Conservation (phyloP, 345 rosid species). For the Clausena lansium region DNA sequence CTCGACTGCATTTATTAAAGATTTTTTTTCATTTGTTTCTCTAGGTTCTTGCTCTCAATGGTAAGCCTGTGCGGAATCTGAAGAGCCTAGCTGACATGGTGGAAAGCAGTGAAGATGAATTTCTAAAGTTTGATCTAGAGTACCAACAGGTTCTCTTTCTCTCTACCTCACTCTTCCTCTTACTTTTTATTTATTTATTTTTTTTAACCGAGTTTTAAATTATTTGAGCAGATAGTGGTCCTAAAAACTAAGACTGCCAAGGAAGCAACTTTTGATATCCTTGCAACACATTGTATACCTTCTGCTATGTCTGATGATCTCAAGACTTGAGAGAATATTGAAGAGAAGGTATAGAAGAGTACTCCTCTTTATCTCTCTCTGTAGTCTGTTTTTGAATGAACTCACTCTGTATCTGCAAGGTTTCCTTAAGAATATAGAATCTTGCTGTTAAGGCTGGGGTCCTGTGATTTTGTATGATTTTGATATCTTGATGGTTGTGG, state of each 20-base stretch:
- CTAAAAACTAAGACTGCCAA: conserved; percentile 65
- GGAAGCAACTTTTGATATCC: conserved; percentile 75
- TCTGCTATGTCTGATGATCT: conserved; percentile 89
- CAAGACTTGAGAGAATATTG: conserved; percentile 39
- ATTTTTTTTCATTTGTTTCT: conserved; percentile 16
- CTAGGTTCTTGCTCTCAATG: conserved; percentile 84
- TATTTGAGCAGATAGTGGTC: conserved; percentile 58
- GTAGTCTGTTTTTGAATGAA: background rate
- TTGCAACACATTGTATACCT: conserved; percentile 82
- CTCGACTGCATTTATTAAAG: conserved; percentile 6
- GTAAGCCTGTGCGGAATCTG: conserved; percentile 78
- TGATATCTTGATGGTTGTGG: background rate
- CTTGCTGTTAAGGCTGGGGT: background rate
- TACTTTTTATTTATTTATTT: background rate
- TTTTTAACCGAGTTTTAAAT: background rate
- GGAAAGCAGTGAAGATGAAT: conserved; percentile 76
- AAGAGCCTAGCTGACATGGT: conserved; percentile 83
- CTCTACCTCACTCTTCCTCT: background rate
- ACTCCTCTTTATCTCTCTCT: background rate
- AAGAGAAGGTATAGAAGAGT: background rate
- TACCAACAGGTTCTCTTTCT: conserved; percentile 66
- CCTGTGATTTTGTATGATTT: background rate
- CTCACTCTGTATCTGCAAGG: background rate
- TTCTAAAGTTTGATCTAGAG: conserved; percentile 74
- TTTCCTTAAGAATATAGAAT: background rate